Evolutionary conservation across 768 basidiomycete species (phyloP), one percentile per base, ranked within the genome.

Genomic region (Leccinum broughii): DNA sequence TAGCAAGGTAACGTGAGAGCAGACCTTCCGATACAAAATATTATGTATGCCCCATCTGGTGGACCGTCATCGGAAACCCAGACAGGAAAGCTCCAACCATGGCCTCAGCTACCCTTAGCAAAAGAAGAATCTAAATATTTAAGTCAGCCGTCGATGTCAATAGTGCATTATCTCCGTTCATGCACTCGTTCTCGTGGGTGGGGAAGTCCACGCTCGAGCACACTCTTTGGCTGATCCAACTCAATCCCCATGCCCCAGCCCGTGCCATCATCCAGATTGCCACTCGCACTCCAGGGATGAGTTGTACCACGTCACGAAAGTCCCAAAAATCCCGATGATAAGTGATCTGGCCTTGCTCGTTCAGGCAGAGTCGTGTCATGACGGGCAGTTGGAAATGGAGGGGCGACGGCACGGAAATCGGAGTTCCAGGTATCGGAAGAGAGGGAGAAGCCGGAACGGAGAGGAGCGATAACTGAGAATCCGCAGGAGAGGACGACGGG

Each of bases 311-410:
- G 69, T 93, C 92, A 70, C 87, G 85, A 48, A 90, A 78, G 65
- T 93, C 90, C 89, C 89, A 92, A 41, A 89, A 79, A 68, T 93
- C 92, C 30, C 89, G 82, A 70, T 94, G 92, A 66, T 86, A 83
- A 4, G 89, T 87, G 62, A 93, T 86, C 60, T 81, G 83, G n/a
- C 88, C 89, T 68, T 87, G 86, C 65, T 92, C 91, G 73, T 92
- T 92, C 74, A 93, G 91, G 34, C 83, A 81, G 37, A 93, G 80
- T 30, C 86, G 83, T 4, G 90, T 89, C 58, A 89, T 80, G 53
- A 92, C 82, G 51, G 81, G 88, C 6, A 93, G 81, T 67, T 83
- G 80, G 65, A 91, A 78, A 69, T 91, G 88, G n/a, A 93, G 74
- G 1, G 90, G 88, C 15, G 87, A 88, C 1, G 87, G 85, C 17